Percentiles rank a stretch among this genome's conserved stretches.
These are phyloP conservation scores for Leptographium galeiforme DNA, from an alignment of 2,329 filamentous ascomycete genomes.

Conservation along the genomic window DNA sequence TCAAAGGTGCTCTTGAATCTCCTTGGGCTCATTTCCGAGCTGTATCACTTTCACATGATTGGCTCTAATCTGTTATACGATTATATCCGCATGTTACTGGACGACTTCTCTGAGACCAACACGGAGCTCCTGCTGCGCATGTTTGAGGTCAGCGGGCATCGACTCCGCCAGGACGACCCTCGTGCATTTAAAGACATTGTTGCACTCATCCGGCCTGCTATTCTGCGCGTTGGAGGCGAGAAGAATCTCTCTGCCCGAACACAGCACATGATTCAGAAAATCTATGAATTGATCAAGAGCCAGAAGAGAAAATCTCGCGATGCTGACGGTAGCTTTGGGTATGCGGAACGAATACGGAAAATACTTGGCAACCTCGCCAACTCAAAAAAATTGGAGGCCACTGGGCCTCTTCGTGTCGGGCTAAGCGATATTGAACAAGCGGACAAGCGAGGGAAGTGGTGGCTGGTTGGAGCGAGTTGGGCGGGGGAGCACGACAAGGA, in stretches of 20 bases:
- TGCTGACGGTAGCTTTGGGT: slow-evolving; percentile 54
- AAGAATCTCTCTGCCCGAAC: slow-evolving; percentile 70
- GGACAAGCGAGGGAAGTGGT: slow-evolving; percentile 91
- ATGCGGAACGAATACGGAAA: slow-evolving; percentile 81
- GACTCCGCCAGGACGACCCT: slow-evolving; percentile 79
- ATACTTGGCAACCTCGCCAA: slow-evolving; percentile 62
- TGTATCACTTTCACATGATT: slow-evolving; percentile 87
- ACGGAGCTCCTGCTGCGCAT: slow-evolving; percentile 79
- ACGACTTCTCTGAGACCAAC: slow-evolving; percentile 66
- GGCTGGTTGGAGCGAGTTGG: slow-evolving; percentile 95
- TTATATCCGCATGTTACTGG: slow-evolving; percentile 67
- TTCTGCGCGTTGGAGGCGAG: slow-evolving; percentile 49
- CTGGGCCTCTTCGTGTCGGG: slow-evolving; percentile 69
- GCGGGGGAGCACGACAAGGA: slow-evolving; percentile 27
- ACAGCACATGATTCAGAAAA: slow-evolving; percentile 95
- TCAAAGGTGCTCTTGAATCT: slow-evolving; percentile 61
- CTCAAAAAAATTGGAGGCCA: slow-evolving; percentile 50
- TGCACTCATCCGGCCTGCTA: slow-evolving; percentile 58
- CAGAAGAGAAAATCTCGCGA: slow-evolving; percentile 52
- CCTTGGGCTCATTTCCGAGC: slow-evolving; percentile 66
- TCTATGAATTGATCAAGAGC: slow-evolving; percentile 90
- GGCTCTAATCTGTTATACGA: slow-evolving; percentile 78
- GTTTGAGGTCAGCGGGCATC: slow-evolving; percentile 67
- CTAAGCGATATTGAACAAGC: slow-evolving; percentile 71
- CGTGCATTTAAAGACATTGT: slow-evolving; percentile 82